These are phyloP conservation scores for Leishmania martiniquensis DNA, from an alignment of 208 protist species.

Conservation along the genomic window DNA sequence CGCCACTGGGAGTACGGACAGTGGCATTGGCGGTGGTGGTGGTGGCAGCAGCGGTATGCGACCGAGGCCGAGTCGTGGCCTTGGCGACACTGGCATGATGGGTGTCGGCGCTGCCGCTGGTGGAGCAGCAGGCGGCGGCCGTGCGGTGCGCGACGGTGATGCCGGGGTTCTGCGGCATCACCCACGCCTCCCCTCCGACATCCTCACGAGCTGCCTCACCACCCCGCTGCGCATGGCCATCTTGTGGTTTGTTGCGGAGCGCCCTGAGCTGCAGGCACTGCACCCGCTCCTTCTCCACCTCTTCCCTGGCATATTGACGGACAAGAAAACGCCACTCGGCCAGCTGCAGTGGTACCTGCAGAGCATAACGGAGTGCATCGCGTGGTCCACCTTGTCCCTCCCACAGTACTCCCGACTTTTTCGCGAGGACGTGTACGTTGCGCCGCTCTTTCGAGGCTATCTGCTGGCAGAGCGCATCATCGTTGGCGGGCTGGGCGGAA, in stretches of 20 bases:
- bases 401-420: constrained; percentile 84
- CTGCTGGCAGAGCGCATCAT: constrained; percentile 98
- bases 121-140: not conserved
- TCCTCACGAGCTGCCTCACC: constrained; percentile 99
- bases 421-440: constrained; percentile 97
- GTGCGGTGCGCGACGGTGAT: constrained; percentile 3
- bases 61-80: not conserved
- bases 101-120: constrained; percentile 1
- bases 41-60: constrained; percentile 9
- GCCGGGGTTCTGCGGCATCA: constrained; percentile 42
- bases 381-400: constrained; percentile 95
- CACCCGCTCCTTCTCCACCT: constrained; percentile 81
- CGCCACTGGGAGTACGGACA: constrained; percentile 47
- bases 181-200: constrained; percentile 90
- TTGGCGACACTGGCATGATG: constrained; percentile 4
- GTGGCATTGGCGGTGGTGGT: constrained; percentile 5
- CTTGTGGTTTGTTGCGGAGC: constrained; percentile 91
- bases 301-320: constrained; percentile 68
- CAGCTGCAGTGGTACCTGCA: constrained; percentile 99
- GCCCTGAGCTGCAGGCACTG: constrained; percentile 49
- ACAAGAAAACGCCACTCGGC: constrained; percentile 96
- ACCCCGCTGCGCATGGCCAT: constrained; percentile 97
- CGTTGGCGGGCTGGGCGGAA: constrained; percentile 87
- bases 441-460: constrained; percentile 97
- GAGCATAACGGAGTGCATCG: constrained; percentile 98